Percentiles rank a stretch among this genome's conserved stretches.
Evolutionary conservation across 2,329 filamentous ascomycete genomes (phyloP).

Genomic region (Mycocentrospora acerina): DNA sequence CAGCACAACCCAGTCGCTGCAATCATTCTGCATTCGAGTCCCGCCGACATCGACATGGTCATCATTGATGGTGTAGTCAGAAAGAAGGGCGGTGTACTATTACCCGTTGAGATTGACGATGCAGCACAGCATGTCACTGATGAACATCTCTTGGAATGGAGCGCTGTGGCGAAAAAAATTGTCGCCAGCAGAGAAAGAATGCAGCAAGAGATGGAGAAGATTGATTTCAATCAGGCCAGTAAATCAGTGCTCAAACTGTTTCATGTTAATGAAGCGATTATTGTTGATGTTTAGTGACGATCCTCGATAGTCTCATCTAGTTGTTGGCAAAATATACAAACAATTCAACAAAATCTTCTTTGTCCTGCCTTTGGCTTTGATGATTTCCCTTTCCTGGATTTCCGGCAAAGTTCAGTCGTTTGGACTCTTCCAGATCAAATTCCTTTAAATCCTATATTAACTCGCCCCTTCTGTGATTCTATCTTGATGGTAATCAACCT

Average conservation of each 20-base stretch:
- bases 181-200: conserved; percentile 30
- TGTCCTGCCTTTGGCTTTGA: too few species aligned
- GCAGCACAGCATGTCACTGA: conserved; percentile 13
- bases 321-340: too few species aligned
- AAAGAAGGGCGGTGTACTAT: conserved; percentile 39
- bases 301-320: too few species aligned
- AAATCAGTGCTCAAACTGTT: conserved; percentile 17
- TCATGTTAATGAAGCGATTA: conserved; percentile 17
- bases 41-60: conserved; percentile 47
- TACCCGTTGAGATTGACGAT: conserved; percentile 26
- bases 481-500: too few species aligned
- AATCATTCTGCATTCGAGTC: conserved; percentile 46
- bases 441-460: too few species aligned
- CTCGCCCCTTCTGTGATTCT: too few species aligned
- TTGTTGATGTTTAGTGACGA: conserved; percentile 9
- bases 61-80: conserved; percentile 48
- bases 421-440: too few species aligned
- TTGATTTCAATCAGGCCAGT: conserved; percentile 28
- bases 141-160: conserved; percentile 29
- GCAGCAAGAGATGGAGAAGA: conserved; percentile 30
- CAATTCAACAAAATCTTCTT: too few species aligned
- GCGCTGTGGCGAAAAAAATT: conserved; percentile 31
- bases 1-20: conserved; percentile 47
- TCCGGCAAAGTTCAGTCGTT: too few species aligned
- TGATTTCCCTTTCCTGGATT: too few species aligned